Percentiles rank a stretch among this genome's conserved stretches.
phyloP scores from a whole-genome alignment of 176 grass and related monocot species.

The Hordeum vulgare region MorexV3_pseudomolecules_assembly NC_058519.1:587946757-587947256 shows the following conservation, averaged over 20 bases:
- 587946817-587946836: slow-evolving; percentile 18
- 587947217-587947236: slow-evolving; percentile 65
- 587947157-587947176: slow-evolving; percentile 30
- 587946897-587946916: slow-evolving; percentile 69
- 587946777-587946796: slow-evolving; percentile 21
- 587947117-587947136: slow-evolving; percentile 33
- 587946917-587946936: slow-evolving; percentile 17
- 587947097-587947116: slow-evolving; percentile 21
- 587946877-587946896: slow-evolving; percentile 56
- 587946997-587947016: slow-evolving; percentile 64
- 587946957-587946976: slow-evolving; percentile 34
- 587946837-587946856: slow-evolving; percentile 26
- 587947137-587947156: slow-evolving; percentile 25
- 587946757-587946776: slow-evolving; percentile 5
- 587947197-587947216: slow-evolving; percentile 63
- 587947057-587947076: slow-evolving; percentile 20
- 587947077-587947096: slow-evolving; percentile 7
- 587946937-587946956: slow-evolving; percentile 25
- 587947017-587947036: slow-evolving; percentile 22
- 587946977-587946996: slow-evolving; percentile 75
- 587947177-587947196: slow-evolving; percentile 21
- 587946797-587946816: slow-evolving; percentile 34
- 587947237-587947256: slow-evolving; percentile 33
- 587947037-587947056: slow-evolving; percentile 28
- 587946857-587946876: slow-evolving; percentile 29